A percentile compares a stretch with the other conserved stretches of the same genome.
These are phyloP conservation scores for Aspergillus taichungensis DNA, from an alignment of 495 filamentous ascomycete genomes.

Conservation along the genomic window DNA sequence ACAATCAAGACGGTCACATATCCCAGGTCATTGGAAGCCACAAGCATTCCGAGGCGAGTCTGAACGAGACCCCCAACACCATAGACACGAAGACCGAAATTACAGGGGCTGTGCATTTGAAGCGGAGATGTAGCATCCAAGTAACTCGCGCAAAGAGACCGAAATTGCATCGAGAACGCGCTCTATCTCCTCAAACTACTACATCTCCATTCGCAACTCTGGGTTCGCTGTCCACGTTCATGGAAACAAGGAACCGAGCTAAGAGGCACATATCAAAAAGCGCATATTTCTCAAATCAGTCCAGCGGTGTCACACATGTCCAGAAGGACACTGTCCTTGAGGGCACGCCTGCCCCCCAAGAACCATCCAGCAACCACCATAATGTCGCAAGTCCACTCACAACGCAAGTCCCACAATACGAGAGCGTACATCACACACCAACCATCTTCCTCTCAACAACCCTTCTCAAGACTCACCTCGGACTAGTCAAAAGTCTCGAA, in stretches of 20 bases:
- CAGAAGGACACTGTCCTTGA: background rate
- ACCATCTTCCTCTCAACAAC: conserved; percentile 17
- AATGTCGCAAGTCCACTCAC: background rate
- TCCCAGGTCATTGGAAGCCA: no score
- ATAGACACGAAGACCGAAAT: no score
- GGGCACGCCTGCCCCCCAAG: background rate
- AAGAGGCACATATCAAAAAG: conserved; percentile 1
- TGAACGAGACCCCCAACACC: no score
- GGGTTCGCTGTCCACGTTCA: conserved; percentile 22
- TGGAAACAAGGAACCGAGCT: conserved; percentile 18
- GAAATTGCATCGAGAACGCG: background rate
- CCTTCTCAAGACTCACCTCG: conserved; percentile 21
- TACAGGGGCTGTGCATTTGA: no score
- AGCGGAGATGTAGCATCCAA: background rate
- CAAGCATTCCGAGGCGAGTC: no score
- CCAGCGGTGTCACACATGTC: background rate
- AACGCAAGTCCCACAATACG: background rate
- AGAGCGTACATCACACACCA: background rate
- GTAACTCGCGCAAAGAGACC: background rate
- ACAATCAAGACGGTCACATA: no score
- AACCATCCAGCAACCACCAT: no score
- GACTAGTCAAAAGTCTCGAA: conserved; percentile 19
- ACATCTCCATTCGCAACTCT: background rate
- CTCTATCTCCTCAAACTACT: no score
- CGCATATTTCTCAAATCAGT: conserved; percentile 8